Base-by-base conservation (phyloP, 2,329 filamentous ascomycete genomes). In the Xylariaceae sp. region DNA sequence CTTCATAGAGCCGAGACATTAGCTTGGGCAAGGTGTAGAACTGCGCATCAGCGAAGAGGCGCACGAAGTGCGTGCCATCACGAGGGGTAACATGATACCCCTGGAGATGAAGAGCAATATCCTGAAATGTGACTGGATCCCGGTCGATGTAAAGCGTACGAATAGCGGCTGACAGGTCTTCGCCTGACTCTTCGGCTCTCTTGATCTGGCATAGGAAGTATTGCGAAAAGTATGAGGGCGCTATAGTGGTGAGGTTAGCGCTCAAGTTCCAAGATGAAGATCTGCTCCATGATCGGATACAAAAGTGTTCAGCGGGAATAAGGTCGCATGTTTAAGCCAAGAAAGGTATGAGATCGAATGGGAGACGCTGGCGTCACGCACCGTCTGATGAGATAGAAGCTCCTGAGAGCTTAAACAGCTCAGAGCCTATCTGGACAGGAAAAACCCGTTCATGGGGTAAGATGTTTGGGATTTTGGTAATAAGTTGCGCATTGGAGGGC, bases 141-240 rank as follows among this genome's bases (percentile, higher is more conserved):
- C 94, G 89, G 74, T 98, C 94, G 69, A 98, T 97, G 76, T 97
- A 97, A 6, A 98, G 81, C 0, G 94, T 96, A 64, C 89, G 87
- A 56, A 96, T 79, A 43, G 76, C 74, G 4, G 69, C 64, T 34
- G 69, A 73, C 4, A 75, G 56, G 53, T 84, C 82, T 52, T 86
- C 81, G 56, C 83, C 83, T 53, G 82, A 82, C 43, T 83, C 80
- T 58, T 86, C 82, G 45, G 83, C 87, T 65, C 80, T 77, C 55
- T 84, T 82, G 36, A 97, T 76, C 76, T 97, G 93, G 67, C 91
- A 90, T 65, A 87, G 82, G 74, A 98, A 98, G 78, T 95, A 97
- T 66, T 92, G 89, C 17, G 94, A 96, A 76, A 98, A 97, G 75
- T 97, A 97, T 46, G 93, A 97, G 56, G 94, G 94, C 69, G 92